Base-by-base conservation (phyloP, 495 filamentous ascomycete genomes). In the Penicillium canescens region DNA sequence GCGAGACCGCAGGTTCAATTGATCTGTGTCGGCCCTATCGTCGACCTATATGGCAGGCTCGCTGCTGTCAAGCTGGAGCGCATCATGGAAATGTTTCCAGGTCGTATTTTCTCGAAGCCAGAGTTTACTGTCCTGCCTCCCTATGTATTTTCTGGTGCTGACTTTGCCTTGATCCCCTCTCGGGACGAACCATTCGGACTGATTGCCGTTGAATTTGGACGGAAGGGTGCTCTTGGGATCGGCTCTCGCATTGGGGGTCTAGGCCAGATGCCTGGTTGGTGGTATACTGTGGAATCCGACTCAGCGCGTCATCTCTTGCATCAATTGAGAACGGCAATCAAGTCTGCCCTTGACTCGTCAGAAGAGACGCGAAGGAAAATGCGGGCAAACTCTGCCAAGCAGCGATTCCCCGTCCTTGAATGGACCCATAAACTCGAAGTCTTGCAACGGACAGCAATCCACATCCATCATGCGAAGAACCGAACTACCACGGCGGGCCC, bases 141-240 rank as follows among this genome's bases (percentile, higher is more conserved):
- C 3, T 88, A 77, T 65, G 82, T 89, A 55, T 88, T 88, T 63
- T 85, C 77, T 56, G 86, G 86, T 36, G 84, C 86, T 13, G 86
- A 89, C 50, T 88, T 89, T 56, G 85, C 86, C 7, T 73, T 89
- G 13, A 89, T 89, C 55, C 86, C 86, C 3, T 86, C 83, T 10
- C 80, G 86, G 40, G 86, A 89, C 56, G 86, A 89, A 60, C 86
- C 86, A 2, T 89, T 89, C 54, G 86, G 86, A 11, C 61, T 89
- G 24, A 85, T 88, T 6, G 86, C 86, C n/a, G 86, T 89, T 31
- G 86, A 89, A 54, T 89, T 88, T 59, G 86, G 86, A 13, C 74
- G 86, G n/a, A 88, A 88, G 65, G 86, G 86, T 43, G 85, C 86
- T 11, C 74, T 89, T 12, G 86, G 86, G 50, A 79, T 89, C 24